These are phyloP conservation scores for Blastocystis hominis DNA, from an alignment of 352 stramenopile species.

Conservation along the genomic window DNA sequence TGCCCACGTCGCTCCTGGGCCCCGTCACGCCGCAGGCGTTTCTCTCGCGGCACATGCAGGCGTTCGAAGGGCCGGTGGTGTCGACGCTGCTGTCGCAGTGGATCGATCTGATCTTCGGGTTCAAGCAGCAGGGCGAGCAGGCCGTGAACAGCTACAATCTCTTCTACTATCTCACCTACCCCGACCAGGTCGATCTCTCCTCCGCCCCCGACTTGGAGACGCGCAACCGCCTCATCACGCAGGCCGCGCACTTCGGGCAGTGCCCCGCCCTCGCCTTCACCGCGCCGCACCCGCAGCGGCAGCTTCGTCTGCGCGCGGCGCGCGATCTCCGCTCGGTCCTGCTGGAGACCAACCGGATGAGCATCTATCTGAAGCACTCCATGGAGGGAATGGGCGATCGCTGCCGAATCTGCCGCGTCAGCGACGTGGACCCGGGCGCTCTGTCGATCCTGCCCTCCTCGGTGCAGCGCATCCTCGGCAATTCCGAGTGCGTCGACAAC, in stretches of 20 bases:
- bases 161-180: slow-evolving; percentile 93
- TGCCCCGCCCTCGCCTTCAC: slow-evolving; percentile 9
- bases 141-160: slow-evolving; percentile 87
- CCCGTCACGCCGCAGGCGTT: slow-evolving; percentile 82
- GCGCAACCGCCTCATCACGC: slow-evolving; percentile 59
- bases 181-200: slow-evolving; percentile 78
- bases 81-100: slow-evolving; percentile 87
- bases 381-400: background rate
- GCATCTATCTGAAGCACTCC: background rate
- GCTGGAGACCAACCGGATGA: background rate
- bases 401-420: background rate
- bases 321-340: background rate
- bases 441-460: background rate
- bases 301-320: background rate
- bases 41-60: slow-evolving; percentile 81
- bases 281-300: background rate
- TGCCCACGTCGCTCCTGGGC: background rate
- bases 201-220: background rate
- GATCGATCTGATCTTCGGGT: slow-evolving; percentile 97
- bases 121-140: slow-evolving; percentile 83
- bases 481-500: background rate
- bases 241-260: slow-evolving; percentile 96
- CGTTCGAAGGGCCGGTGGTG: slow-evolving; percentile 92
- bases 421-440: background rate
- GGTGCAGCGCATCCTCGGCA: slow-evolving; percentile 17